A percentile compares a stretch with the other conserved stretches of the same genome.
phyloP scores from a whole-genome alignment of 2,329 filamentous ascomycete genomes.

The Apiospora malaysiana region DNA sequence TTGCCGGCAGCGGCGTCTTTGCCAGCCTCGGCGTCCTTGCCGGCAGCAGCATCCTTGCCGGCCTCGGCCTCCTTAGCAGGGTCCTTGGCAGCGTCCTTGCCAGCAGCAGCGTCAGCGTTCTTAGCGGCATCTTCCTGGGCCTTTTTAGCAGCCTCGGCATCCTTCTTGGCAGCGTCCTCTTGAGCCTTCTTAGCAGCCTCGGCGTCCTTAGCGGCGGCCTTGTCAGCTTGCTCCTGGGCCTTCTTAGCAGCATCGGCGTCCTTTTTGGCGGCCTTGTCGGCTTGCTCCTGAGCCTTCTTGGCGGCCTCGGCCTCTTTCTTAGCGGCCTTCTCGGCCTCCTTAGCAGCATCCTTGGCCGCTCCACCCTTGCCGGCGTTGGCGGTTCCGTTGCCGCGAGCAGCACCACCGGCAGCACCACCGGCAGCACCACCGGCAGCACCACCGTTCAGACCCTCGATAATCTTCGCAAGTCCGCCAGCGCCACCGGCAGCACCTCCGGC shows the following conservation, averaged over 20 bases:
- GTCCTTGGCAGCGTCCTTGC: not conserved
- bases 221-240: not conserved
- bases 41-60: not conserved
- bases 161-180: not conserved
- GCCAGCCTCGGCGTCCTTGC: not conserved
- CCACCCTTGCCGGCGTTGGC: conserved; percentile 13
- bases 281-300: not conserved
- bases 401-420: not conserved
- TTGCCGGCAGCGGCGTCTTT: not conserved
- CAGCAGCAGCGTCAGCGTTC: not conserved
- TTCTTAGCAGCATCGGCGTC: not conserved
- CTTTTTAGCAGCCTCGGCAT: not conserved
- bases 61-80: not conserved
- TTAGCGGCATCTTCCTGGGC: not conserved
- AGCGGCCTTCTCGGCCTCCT: not conserved
- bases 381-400: conserved; percentile 17
- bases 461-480: not conserved
- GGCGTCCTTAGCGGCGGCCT: not conserved
- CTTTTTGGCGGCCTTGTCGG: not conserved
- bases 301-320: not conserved
- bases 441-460: no score
- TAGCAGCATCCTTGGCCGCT: not conserved
- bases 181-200: not conserved
- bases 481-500: not conserved
- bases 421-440: conserved; percentile 7